Conservation (phyloP, 257 asterid species). For the Knoxia roxburghii region DNA sequence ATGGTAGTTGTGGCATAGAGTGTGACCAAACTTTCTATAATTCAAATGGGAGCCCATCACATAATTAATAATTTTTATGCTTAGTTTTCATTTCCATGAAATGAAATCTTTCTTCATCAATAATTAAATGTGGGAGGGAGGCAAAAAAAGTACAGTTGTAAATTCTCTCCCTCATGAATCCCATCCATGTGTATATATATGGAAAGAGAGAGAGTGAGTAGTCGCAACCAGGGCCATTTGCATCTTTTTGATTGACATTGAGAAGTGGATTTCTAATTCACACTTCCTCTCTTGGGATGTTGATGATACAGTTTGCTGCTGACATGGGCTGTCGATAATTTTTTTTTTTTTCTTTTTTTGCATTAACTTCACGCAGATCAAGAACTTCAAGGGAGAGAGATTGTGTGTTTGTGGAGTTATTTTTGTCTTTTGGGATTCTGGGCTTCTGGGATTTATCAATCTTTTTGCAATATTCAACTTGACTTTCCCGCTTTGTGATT, state of each 20-base stretch:
- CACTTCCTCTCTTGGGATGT: slow-evolving; percentile 16
- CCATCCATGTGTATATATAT: not conserved
- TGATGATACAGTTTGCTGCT: slow-evolving; percentile 17
- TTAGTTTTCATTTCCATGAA: no score
- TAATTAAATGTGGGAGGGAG: no score
- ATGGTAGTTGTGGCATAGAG: not conserved
- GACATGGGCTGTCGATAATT: slow-evolving; percentile 23
- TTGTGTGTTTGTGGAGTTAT: slow-evolving; percentile 10
- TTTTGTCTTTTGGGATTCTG: slow-evolving; percentile 17
- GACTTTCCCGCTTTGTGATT: slow-evolving; percentile 18
- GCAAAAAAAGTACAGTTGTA: slow-evolving; percentile 9
- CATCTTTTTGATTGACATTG: slow-evolving; percentile 12
- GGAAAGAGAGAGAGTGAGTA: not conserved
- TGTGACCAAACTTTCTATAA: not conserved
- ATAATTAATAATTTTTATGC: no score
- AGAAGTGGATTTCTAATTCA: slow-evolving; percentile 10
- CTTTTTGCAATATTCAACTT: slow-evolving; percentile 4
- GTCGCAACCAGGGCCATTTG: not conserved
- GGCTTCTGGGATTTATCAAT: slow-evolving; percentile 11
- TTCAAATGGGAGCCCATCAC: not conserved
- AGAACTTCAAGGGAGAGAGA: slow-evolving; percentile 24
- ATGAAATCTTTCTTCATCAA: not conserved
- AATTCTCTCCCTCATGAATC: not conserved
- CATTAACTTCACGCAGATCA: slow-evolving; percentile 38
- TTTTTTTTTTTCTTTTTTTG: no score